A percentile compares a stretch with the other conserved stretches of the same genome.
Evolutionary conservation across 2,329 filamentous ascomycete genomes (phyloP).

Genomic region (Davidsoniella eucalypti): DNA sequence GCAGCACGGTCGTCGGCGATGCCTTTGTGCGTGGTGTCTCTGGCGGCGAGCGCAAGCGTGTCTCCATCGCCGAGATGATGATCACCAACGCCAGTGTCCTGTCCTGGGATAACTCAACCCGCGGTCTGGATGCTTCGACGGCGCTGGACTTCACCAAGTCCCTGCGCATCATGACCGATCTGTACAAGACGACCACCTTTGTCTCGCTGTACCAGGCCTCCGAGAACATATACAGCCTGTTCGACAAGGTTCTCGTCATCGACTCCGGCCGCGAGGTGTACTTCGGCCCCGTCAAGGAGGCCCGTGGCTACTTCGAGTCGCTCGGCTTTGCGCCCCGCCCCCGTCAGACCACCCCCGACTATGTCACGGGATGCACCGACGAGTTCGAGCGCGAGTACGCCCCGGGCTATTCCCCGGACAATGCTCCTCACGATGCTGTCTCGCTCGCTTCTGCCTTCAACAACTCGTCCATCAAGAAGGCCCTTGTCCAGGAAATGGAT

Average conservation of each 20-base stretch:
- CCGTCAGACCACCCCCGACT: constrained; percentile 66
- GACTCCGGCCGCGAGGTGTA: constrained; percentile 61
- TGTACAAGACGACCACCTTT: constrained; percentile 71
- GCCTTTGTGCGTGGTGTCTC: constrained; percentile 65
- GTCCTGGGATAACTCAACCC: constrained; percentile 61
- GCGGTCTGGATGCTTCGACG: constrained; percentile 51
- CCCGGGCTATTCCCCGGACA: constrained; percentile 43
- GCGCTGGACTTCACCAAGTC: constrained; percentile 52
- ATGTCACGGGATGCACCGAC: constrained; percentile 67
- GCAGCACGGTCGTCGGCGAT: constrained; percentile 71
- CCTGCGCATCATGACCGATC: constrained; percentile 63
- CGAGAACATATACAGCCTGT: constrained; percentile 62
- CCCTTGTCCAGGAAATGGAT: constrained; percentile 48
- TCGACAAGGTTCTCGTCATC: constrained; percentile 74
- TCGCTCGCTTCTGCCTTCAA: constrained; percentile 54
- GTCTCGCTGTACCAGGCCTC: constrained; percentile 77
- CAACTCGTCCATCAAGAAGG: constrained; percentile 40
- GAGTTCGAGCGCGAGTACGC: constrained; percentile 69
- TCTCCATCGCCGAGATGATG: constrained; percentile 73
- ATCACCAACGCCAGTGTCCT: constrained; percentile 54
- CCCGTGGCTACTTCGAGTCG: constrained; percentile 57
- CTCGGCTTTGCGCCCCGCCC: constrained; percentile 61
- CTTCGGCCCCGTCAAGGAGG: constrained; percentile 52
- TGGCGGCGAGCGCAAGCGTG: constrained; percentile 64
- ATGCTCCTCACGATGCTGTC: constrained; percentile 53